phyloP scores from a whole-genome alignment of 1,284 basidiomycete genomes.

The Fomitiporia mediterranea region DNA sequence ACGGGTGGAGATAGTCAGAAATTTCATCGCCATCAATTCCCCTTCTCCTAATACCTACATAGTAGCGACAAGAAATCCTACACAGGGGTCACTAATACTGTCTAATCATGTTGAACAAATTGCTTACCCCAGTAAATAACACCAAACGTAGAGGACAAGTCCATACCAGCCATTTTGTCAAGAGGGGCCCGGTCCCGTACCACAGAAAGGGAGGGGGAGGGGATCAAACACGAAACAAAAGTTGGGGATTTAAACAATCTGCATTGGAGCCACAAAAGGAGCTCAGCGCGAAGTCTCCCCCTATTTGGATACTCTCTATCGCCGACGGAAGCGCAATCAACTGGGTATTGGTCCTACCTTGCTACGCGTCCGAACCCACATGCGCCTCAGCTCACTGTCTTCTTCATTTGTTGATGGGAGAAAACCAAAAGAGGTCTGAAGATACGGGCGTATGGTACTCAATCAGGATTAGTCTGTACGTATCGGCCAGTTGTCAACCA shows the following conservation, averaged over 20 bases:
- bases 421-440: not conserved
- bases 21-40: not conserved
- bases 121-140: conserved; percentile 13
- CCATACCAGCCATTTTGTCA: not conserved
- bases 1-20: not conserved
- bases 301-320: not conserved
- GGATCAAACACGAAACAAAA: not conserved
- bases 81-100: not conserved
- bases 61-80: conserved; percentile 13
- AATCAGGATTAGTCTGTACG: not conserved
- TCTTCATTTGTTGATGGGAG: not conserved
- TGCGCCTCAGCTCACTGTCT: not conserved
- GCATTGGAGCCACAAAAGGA: not conserved
- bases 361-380: not conserved
- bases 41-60: not conserved
- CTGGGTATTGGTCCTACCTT: not conserved
- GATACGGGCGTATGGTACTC: not conserved
- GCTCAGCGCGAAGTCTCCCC: not conserved
- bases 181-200: not conserved
- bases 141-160: conserved; percentile 14
- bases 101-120: not conserved
- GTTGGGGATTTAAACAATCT: not conserved
- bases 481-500: not conserved
- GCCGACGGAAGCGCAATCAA: not conserved
- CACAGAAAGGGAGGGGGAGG: not conserved